phyloP scores from a whole-genome alignment of 371 early-diverging fungal genomes.

The Nematocida minor region DNA sequence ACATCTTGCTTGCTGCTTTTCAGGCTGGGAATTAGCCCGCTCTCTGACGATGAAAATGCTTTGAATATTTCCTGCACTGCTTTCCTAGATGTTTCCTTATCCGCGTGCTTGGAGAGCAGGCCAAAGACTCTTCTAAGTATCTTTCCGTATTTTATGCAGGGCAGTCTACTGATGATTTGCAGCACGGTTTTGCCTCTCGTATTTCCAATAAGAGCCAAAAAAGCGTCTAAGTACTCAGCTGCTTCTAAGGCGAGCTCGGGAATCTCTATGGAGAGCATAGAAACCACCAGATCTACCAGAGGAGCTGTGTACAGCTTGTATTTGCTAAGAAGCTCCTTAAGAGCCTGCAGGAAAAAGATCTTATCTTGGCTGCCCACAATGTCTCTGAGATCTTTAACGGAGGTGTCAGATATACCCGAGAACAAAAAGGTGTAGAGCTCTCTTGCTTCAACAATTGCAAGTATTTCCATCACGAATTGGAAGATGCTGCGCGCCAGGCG shows the following conservation, averaged over 20 bases:
- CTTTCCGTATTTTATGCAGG: slow-evolving; percentile 77
- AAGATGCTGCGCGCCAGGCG: slow-evolving; percentile 1
- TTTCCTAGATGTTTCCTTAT: slow-evolving; percentile 46
- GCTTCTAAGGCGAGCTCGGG: slow-evolving; percentile 57
- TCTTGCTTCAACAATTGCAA: slow-evolving; percentile 32
- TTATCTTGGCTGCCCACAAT: background rate
- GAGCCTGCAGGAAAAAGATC: slow-evolving; percentile 37
- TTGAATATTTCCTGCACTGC: slow-evolving; percentile 13
- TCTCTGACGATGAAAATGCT: slow-evolving; percentile 13
- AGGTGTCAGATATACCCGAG: background rate
- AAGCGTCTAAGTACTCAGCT: slow-evolving; percentile 37
- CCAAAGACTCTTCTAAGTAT: slow-evolving; percentile 88
- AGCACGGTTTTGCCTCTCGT: slow-evolving; percentile 51
- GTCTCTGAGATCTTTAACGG: background rate
- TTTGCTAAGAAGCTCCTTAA: background rate
- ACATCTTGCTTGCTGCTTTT: background rate
- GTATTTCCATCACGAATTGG: slow-evolving; percentile 17
- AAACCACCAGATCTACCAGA: background rate
- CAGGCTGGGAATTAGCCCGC: slow-evolving; percentile 21
- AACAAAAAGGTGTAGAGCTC: slow-evolving; percentile 32
- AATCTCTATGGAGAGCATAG: slow-evolving; percentile 2
- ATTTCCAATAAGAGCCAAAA: slow-evolving; percentile 3
- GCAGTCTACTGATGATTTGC: slow-evolving; percentile 25
- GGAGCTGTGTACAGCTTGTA: slow-evolving; percentile 40
- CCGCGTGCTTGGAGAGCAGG: slow-evolving; percentile 84